Percentiles rank a stretch among this genome's conserved stretches.
These are phyloP conservation scores for Neofusicoccum parvum DNA, from an alignment of 2,329 filamentous ascomycete species.

Conservation along the genomic window DNA sequence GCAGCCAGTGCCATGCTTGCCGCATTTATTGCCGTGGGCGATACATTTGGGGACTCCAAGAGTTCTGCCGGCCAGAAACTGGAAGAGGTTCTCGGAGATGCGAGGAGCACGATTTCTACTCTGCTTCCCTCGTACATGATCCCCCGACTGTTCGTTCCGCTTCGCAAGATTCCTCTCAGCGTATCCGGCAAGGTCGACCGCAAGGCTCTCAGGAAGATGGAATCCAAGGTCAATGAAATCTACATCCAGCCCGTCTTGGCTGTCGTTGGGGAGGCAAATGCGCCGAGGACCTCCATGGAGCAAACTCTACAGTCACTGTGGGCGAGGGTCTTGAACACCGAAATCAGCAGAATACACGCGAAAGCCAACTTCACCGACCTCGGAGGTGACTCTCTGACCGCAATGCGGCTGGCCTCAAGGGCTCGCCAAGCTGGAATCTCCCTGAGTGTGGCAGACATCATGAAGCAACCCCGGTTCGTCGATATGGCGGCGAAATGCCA, in stretches of 20 bases:
- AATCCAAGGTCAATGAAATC: too few species aligned
- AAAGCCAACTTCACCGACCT: conserved; percentile 44
- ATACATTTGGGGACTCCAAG: background rate
- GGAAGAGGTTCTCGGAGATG: background rate
- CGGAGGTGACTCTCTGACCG: conserved; percentile 40
- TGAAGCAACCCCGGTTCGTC: conserved; percentile 44
- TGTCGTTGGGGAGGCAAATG: background rate
- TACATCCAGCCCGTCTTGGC: background rate
- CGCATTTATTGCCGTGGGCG: background rate
- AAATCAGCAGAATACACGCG: conserved; percentile 28
- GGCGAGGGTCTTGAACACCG: conserved; percentile 20
- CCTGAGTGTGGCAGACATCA: conserved; percentile 48
- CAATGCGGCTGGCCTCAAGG: conserved; percentile 36
- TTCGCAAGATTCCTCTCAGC: conserved; percentile 37
- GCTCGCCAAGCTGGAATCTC: conserved; percentile 38
- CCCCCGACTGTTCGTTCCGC: conserved; percentile 41
- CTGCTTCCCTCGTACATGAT: conserved; percentile 42
- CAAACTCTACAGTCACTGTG: conserved; percentile 33
- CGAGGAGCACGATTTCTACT: conserved; percentile 14
- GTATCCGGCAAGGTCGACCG: conserved; percentile 41
- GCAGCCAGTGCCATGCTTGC: background rate
- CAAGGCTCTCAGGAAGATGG: conserved; percentile 5
- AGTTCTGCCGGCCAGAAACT: background rate
- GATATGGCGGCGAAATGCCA: conserved; percentile 57
- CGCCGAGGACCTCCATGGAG: conserved; percentile 36